These are phyloP conservation scores for Aphanomyces cochlioides DNA, from an alignment of 352 stramenopile genomes.

Conservation along the genomic window DNA sequence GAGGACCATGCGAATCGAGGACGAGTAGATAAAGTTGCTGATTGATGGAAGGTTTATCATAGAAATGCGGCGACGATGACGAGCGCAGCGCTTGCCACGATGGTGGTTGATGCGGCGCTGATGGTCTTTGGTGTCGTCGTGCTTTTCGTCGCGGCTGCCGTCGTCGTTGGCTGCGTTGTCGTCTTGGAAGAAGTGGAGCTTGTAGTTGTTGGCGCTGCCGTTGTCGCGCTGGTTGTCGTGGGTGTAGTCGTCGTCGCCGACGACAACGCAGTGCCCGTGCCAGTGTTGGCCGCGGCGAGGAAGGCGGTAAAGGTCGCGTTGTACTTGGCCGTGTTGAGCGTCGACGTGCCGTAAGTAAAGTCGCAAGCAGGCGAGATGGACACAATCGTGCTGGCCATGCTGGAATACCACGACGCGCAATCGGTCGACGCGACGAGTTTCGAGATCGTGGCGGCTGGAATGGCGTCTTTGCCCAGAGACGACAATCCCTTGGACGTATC, in stretches of 20 bases:
- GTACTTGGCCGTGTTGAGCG: not conserved
- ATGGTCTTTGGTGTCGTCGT: not conserved
- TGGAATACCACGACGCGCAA: not conserved
- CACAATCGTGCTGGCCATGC: not conserved
- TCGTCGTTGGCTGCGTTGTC: not conserved
- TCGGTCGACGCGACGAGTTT: not conserved
- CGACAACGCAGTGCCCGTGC: not conserved
- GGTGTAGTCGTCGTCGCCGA: not conserved
- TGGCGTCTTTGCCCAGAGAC: not conserved
- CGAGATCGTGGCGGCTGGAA: not conserved
- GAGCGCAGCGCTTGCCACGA: not conserved
- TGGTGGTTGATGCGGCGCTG: not conserved
- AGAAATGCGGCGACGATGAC: no score
- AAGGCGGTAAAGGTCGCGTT: not conserved
- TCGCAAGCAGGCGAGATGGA: not conserved
- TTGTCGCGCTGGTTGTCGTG: not conserved
- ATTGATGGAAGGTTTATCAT: no score
- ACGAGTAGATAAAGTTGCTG: no score
- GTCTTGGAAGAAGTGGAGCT: not conserved
- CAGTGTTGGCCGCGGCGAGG: not conserved
- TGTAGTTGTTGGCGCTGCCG: not conserved
- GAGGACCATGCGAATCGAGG: no score
- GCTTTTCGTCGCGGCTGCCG: not conserved
- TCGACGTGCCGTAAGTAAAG: not conserved
- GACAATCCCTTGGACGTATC: not conserved